Percentiles rank a stretch among this genome's conserved stretches.
Evolutionary conservation across 192 early-diverging fungal genomes (phyloP).

Genomic region (Powellomyces hirtus): DNA sequence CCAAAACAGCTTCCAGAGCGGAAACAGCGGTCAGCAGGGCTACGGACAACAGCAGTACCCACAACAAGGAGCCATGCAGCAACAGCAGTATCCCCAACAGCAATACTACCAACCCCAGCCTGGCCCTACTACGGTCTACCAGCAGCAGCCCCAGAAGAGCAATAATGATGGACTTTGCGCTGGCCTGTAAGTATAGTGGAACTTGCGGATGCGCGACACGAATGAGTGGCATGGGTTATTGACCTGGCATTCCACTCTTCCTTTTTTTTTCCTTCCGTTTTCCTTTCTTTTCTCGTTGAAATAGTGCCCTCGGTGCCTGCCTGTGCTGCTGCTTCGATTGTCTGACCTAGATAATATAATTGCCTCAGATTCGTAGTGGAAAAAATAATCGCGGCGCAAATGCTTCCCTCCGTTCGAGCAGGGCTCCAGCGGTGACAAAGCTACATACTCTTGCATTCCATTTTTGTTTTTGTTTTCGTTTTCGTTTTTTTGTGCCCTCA

Average conservation of each 20-base stretch:
- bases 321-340: slow-evolving; percentile 1
- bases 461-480: too few relatives aligned
- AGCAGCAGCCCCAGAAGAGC: slow-evolving; percentile 1
- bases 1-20: not conserved
- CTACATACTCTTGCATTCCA: too few relatives aligned
- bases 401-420: too few relatives aligned
- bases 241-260: not conserved
- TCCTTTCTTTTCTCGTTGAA: not conserved
- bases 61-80: not conserved
- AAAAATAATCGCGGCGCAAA: too few relatives aligned
- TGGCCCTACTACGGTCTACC: not conserved
- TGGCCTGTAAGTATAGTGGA: not conserved
- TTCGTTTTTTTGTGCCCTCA: too few relatives aligned
- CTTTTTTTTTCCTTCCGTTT: not conserved
- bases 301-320: not conserved
- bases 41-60: not conserved
- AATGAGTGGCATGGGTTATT: too few relatives aligned
- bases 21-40: not conserved
- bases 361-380: too few relatives aligned
- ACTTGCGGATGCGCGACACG: too few relatives aligned
- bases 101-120: not conserved
- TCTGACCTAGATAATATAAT: not conserved
- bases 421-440: too few relatives aligned
- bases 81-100: not conserved
- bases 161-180: not conserved